Evolutionary conservation across 495 filamentous ascomycete genomes (phyloP).

Genomic region (Penicillium lagena): DNA sequence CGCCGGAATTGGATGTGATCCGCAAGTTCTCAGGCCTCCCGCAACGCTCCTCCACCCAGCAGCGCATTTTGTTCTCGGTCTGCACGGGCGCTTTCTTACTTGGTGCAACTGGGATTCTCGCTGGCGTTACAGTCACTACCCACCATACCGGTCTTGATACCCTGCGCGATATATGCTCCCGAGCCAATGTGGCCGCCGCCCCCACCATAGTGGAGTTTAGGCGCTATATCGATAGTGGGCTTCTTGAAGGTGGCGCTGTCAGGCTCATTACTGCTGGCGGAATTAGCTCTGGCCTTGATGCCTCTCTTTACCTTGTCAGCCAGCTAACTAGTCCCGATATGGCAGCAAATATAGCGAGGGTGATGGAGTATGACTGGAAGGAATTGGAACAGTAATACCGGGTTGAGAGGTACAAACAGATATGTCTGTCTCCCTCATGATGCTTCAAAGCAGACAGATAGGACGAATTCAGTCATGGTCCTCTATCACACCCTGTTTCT

Average conservation of each 20-base stretch:
- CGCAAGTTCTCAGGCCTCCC: slow-evolving; percentile 20
- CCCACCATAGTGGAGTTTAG: slow-evolving; percentile 69
- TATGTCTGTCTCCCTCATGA: too few species aligned
- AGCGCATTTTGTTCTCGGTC: slow-evolving; percentile 62
- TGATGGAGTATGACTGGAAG: slow-evolving; percentile 67
- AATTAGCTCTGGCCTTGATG: slow-evolving; percentile 71
- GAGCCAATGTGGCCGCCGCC: slow-evolving; percentile 32
- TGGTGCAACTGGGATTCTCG: slow-evolving; percentile 62
- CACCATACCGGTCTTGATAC: slow-evolving; percentile 63
- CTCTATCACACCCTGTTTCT: too few species aligned
- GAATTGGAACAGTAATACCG: slow-evolving; percentile 47
- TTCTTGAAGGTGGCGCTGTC: slow-evolving; percentile 59
- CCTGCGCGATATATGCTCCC: slow-evolving; percentile 55
- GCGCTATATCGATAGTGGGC: slow-evolving; percentile 64
- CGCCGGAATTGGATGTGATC: slow-evolving; percentile 21
- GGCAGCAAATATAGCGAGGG: slow-evolving; percentile 59
- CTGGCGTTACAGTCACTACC: slow-evolving; percentile 67
- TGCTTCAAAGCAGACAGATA: too few species aligned
- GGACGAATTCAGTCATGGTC: too few species aligned
- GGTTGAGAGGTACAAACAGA: too few species aligned
- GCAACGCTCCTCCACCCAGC: slow-evolving; percentile 2
- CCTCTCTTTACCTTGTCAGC: slow-evolving; percentile 69
- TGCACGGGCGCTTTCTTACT: slow-evolving; percentile 71
- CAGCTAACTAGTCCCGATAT: slow-evolving; percentile 61
- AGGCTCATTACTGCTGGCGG: slow-evolving; percentile 73